Percentiles rank a stretch among this genome's conserved stretches.
Evolutionary conservation across 257 asterid genomes (phyloP).

Genomic region (Plantago major): DNA sequence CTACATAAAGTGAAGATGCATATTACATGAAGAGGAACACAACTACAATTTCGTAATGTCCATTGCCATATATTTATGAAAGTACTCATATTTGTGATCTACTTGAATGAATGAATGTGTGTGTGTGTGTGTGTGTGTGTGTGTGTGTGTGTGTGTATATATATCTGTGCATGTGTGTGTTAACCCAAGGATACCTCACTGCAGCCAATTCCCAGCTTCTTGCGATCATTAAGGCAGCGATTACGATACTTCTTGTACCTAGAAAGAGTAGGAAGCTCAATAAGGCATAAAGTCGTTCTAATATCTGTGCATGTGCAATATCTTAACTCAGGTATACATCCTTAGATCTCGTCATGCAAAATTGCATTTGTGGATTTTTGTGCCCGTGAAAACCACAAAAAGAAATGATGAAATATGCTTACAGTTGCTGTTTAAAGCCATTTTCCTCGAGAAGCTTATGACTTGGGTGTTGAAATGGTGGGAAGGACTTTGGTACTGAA

Average conservation of each 20-base stretch:
- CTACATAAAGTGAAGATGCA: too few species aligned
- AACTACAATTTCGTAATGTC: too few species aligned
- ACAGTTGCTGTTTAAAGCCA: constrained; percentile 93
- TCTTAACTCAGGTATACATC: constrained; percentile 3
- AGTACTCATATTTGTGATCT: too few species aligned
- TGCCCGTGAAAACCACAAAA: constrained; percentile 14
- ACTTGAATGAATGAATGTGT: too few species aligned
- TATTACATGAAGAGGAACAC: too few species aligned
- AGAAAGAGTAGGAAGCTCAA: constrained; percentile 13
- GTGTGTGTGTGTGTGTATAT: too few species aligned
- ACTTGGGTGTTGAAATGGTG: constrained; percentile 88
- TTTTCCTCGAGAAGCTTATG: constrained; percentile 88
- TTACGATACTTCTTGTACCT: constrained; percentile 82
- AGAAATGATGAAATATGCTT: constrained; percentile 42
- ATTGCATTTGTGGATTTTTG: constrained; percentile 5
- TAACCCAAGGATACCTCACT: constrained; percentile 61
- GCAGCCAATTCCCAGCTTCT: constrained; percentile 86
- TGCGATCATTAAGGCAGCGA: constrained; percentile 76
- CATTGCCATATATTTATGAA: too few species aligned
- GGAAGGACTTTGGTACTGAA: constrained; percentile 77
- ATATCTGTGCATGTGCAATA: neutral
- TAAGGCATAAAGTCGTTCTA: constrained; percentile 5
- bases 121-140: too few species aligned
- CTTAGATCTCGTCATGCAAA: constrained; percentile 3
- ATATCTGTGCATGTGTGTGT: constrained; percentile 12